A percentile compares a stretch with the other conserved stretches of the same genome.
Evolutionary conservation across 257 asterid genomes (phyloP).

Genomic region (Gentiana macrophylla): DNA sequence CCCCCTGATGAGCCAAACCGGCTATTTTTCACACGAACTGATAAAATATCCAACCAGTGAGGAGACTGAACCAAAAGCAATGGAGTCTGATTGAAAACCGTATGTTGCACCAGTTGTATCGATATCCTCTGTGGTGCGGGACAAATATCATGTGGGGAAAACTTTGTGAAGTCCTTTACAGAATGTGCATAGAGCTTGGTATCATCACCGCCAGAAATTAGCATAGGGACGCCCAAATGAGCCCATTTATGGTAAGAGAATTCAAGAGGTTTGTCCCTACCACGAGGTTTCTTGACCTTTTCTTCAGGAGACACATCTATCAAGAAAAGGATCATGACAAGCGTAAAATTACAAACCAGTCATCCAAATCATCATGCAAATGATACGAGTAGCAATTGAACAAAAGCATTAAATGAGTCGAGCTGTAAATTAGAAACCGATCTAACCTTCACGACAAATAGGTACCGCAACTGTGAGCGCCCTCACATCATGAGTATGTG

Average conservation of each 20-base stretch:
- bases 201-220: constrained; percentile 89
- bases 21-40: constrained; percentile 38
- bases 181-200: constrained; percentile 74
- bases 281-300: constrained; percentile 42
- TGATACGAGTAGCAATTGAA: no score
- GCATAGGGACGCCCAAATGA: constrained; percentile 96
- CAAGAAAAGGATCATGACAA: constrained; percentile 6
- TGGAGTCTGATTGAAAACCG: constrained; percentile 38
- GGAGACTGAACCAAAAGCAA: constrained; percentile 64
- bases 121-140: constrained; percentile 81
- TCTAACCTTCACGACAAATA: constrained; percentile 68
- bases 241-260: constrained; percentile 93
- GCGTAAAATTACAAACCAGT: not conserved
- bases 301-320: constrained; percentile 51
- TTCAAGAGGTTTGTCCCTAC: constrained; percentile 39
- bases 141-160: constrained; percentile 77
- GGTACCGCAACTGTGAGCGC: constrained; percentile 91
- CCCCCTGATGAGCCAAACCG: constrained; percentile 52
- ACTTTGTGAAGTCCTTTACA: constrained; percentile 73
- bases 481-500: constrained; percentile 91
- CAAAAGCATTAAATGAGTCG: not conserved
- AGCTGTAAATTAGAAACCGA: constrained; percentile 6
- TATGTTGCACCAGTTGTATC: constrained; percentile 47
- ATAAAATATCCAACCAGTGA: constrained; percentile 46
- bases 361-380: not conserved